phyloP scores from a whole-genome alignment of 495 filamentous ascomycete species.

The Annulohypoxylon maeteangense region DNA sequence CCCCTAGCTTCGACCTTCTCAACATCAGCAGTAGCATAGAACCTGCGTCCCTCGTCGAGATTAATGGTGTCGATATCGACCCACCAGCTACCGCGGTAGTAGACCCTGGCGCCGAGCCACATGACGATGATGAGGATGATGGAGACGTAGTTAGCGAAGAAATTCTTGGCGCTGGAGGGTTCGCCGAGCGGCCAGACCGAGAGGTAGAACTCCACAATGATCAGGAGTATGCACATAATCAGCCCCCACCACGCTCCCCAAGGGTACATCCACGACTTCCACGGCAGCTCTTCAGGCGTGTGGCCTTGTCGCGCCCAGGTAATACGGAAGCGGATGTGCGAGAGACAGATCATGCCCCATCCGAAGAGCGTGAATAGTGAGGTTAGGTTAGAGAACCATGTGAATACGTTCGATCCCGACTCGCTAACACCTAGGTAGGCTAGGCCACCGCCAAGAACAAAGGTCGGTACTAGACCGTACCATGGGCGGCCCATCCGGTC shows the following conservation, averaged over 20 bases:
- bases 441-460: conserved; percentile 61
- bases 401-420: conserved; percentile 54
- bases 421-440: conserved; percentile 65
- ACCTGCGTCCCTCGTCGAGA: conserved; percentile 57
- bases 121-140: conserved; percentile 61
- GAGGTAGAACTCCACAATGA: conserved; percentile 63
- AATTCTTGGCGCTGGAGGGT: conserved; percentile 54
- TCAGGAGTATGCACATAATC: conserved; percentile 61
- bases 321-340: conserved; percentile 70
- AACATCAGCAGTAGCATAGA: conserved; percentile 55
- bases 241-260: conserved; percentile 67
- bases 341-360: conserved; percentile 78
- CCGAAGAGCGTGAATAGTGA: conserved; percentile 77
- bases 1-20: conserved; percentile 39
- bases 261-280: conserved; percentile 61
- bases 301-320: conserved; percentile 62
- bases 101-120: conserved; percentile 48
- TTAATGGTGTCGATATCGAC: conserved; percentile 64
- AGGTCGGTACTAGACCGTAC: conserved; percentile 58
- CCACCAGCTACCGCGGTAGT: conserved; percentile 67
- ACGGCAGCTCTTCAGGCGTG: conserved; percentile 53
- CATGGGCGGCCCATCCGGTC: conserved; percentile 64
- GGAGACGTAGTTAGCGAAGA: conserved; percentile 70
- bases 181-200: conserved; percentile 66
- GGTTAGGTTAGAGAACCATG: conserved; percentile 71